phyloP scores from a whole-genome alignment of 257 asterid species.

The Plantago major region DNA sequence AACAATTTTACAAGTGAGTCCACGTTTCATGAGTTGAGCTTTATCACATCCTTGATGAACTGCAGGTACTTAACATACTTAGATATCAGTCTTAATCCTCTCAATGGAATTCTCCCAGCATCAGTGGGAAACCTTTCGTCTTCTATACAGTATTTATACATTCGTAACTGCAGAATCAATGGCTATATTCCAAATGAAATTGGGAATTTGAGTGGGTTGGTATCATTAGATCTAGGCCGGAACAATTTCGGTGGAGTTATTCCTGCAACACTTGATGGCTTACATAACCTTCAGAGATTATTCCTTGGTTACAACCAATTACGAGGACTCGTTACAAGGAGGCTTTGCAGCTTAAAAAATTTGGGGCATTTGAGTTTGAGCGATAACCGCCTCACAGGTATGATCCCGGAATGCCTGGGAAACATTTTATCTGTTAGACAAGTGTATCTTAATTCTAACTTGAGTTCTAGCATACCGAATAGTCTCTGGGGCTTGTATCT shows the following conservation, averaged over 20 bases:
- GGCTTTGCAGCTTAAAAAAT: constrained; percentile 18
- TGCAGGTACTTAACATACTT: constrained; percentile 6
- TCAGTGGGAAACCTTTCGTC: background rate
- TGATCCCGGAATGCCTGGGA: constrained; percentile 31
- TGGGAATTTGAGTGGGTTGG: constrained; percentile 27
- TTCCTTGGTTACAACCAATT: constrained; percentile 18
- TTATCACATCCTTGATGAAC: constrained; percentile 19
- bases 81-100: background rate
- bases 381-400: constrained; percentile 18
- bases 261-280: constrained; percentile 2
- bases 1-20: constrained; percentile 3
- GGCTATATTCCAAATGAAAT: constrained; percentile 31
- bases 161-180: background rate
- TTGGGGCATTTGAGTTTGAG: constrained; percentile 8
- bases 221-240: background rate
- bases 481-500: constrained; percentile 27
- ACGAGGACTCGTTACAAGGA: constrained; percentile 5
- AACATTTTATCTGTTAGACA: constrained; percentile 6
- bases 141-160: background rate
- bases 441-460: constrained; percentile 15
- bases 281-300: constrained; percentile 7
- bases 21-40: constrained; percentile 12
- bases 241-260: constrained; percentile 19
- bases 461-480: constrained; percentile 21
- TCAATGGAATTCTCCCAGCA: background rate